phyloP scores from a whole-genome alignment of 2,329 filamentous ascomycete species.

The Rhynchosporium secalis region DNA sequence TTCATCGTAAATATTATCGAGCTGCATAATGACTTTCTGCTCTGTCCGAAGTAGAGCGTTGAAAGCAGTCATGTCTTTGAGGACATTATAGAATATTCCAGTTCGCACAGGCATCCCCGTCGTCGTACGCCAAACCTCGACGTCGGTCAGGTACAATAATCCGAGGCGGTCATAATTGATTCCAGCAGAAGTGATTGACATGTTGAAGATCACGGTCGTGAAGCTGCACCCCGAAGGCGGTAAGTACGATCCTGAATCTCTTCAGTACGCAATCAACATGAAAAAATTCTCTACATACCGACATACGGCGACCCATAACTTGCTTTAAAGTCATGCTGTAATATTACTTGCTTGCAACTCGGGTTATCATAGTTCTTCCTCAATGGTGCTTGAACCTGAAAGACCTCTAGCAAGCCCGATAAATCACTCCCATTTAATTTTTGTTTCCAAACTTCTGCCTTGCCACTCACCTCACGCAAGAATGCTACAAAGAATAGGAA shows the following conservation, averaged over 20 bases:
- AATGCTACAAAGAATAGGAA: constrained; percentile 4
- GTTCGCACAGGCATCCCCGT: constrained; percentile 61
- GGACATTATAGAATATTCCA: constrained; percentile 55
- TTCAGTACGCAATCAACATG: constrained; percentile 4
- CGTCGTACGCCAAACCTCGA: constrained; percentile 64
- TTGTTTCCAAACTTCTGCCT: neutral
- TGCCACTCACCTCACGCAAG: constrained; percentile 4
- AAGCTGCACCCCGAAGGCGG: constrained; percentile 35
- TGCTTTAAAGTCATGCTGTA: constrained; percentile 59
- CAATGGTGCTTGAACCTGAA: constrained; percentile 31
- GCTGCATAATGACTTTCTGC: constrained; percentile 65
- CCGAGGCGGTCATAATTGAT: constrained; percentile 63
- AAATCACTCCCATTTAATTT: neutral
- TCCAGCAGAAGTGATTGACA: constrained; percentile 59
- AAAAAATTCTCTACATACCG: constrained; percentile 44
- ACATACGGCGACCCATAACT: constrained; percentile 71
- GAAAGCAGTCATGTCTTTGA: constrained; percentile 62
- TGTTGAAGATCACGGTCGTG: constrained; percentile 49
- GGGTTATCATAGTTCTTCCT: constrained; percentile 27
- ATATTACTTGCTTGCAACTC: constrained; percentile 26
- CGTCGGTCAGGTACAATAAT: constrained; percentile 60
- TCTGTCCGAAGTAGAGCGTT: constrained; percentile 64
- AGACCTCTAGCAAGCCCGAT: constrained; percentile 21
- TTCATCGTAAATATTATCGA: constrained; percentile 68
- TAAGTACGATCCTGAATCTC: constrained; percentile 20